Percentiles rank a stretch among this genome's conserved stretches.
phyloP scores from a whole-genome alignment of 2,329 filamentous ascomycete genomes.

The Dendryphion nanum region DNA sequence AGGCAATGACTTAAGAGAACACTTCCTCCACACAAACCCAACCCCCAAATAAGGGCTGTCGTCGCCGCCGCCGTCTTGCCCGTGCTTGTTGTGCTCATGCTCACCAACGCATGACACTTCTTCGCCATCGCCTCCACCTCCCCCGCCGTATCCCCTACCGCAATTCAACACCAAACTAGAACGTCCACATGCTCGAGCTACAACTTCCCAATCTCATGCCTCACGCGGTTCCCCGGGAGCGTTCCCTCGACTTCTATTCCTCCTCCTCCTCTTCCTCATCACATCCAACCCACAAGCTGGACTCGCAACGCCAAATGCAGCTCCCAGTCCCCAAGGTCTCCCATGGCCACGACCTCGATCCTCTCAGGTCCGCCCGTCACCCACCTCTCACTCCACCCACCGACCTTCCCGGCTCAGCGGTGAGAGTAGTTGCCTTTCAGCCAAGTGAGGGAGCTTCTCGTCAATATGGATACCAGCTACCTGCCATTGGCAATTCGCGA shows the following conservation, averaged over 20 bases:
- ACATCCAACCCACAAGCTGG: slow-evolving; percentile 20
- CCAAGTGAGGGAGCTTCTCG: slow-evolving; percentile 24
- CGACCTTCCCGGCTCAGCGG: slow-evolving; percentile 26
- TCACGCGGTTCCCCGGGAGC: slow-evolving; percentile 38
- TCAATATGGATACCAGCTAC: slow-evolving; percentile 34
- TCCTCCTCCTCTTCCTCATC: slow-evolving; percentile 18
- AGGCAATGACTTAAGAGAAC: too few relatives aligned
- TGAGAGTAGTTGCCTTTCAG: slow-evolving; percentile 31
- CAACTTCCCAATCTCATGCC: slow-evolving; percentile 41
- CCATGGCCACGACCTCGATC: slow-evolving; percentile 20
- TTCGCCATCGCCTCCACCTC: neutral
- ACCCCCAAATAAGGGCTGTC: too few relatives aligned
- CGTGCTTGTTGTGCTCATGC: slow-evolving; percentile 4
- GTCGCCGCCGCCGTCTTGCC: neutral
- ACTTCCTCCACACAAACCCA: too few relatives aligned
- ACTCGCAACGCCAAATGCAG: slow-evolving; percentile 31
- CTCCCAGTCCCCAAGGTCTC: slow-evolving; percentile 22
- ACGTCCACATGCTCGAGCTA: slow-evolving; percentile 42
- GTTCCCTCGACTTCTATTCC: slow-evolving; percentile 33
- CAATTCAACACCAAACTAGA: too few relatives aligned
- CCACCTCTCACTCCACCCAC: slow-evolving; percentile 35
- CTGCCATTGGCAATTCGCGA: slow-evolving; percentile 36
- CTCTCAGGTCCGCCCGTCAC: slow-evolving; percentile 18
- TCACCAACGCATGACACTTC: too few relatives aligned
- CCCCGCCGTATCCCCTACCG: too few relatives aligned